Base-by-base conservation (phyloP, 306 rosid species). In the Vigna hirtella region DNA sequence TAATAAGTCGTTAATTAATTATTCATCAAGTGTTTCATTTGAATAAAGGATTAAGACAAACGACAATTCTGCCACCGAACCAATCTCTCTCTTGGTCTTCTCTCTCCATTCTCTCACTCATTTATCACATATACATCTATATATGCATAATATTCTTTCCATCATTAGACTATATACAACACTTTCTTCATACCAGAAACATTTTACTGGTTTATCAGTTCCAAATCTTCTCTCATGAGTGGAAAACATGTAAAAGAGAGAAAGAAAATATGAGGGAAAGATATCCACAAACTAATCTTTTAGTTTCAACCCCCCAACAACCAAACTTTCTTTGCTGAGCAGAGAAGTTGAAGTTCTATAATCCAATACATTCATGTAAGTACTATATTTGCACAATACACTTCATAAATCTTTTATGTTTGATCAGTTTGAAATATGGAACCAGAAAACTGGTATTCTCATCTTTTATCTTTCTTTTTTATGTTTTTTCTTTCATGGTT, bases 291-390 rank as follows among this genome's bases (percentile, higher is more conserved):
- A 26, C 28, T 26, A 26, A 26, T 3, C 28, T 26, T 26, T 67
- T 49, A 72, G 40, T 68, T 69, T 76, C 73, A 77, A 51, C 45
- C 20, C 55, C 48, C 63, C 55, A 77, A 6, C 72, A 70, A 62
- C 32, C 38, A 30, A 50, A 52, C 71, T 43, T 52, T 0, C 55
- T 7, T 64, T 50, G 56, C 15, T 57, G 36, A 24, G 36, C 64
- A 57, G 17, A 57, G 64, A 57, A 57, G 12, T 61, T 61, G 28
- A n/a, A 51, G 28, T 71, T 77, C 58, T 47, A 8, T 55, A 55
- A 66, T 20, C 14, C 68, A 22, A 50, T 1, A 47, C 61, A 17
- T 48, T 68, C 83, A 79, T 75, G 87, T 80, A 76, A 75, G 82
- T 49, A 43, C 38, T 26, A 5, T 58, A 13, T 58, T 47, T 76